A percentile compares a stretch with the other conserved stretches of the same genome.
Evolutionary conservation across 2,329 filamentous ascomycete genomes (phyloP).

Genomic region (Diaporthe vaccinii): DNA sequence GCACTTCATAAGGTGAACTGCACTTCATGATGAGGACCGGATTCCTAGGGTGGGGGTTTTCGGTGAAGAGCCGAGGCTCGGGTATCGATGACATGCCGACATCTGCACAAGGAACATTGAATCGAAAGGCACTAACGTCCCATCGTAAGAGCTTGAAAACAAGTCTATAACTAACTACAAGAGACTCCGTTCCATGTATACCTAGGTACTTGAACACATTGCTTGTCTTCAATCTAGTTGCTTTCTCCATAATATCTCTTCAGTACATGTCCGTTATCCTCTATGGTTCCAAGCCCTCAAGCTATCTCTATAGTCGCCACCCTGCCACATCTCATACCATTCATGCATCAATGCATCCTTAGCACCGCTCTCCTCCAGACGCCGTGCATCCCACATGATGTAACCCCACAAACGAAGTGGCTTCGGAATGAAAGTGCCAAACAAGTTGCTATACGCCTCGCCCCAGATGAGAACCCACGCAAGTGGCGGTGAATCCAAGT

Average conservation of each 20-base stretch:
- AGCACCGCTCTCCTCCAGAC: constrained; percentile 16
- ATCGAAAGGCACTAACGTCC: background rate
- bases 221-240: background rate
- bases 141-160: too few species aligned
- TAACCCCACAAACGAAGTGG: constrained; percentile 41
- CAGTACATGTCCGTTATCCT: background rate
- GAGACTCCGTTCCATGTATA: background rate
- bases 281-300: constrained; percentile 28
- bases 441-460: constrained; percentile 43
- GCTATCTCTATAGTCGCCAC: constrained; percentile 33
- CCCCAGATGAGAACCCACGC: constrained; percentile 44
- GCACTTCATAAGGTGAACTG: background rate
- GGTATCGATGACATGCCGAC: background rate
- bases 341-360: constrained; percentile 20
- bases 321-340: constrained; percentile 36
- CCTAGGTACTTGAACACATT: background rate
- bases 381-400: constrained; percentile 45
- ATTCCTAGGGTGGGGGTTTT: background rate
- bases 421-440: constrained; percentile 39
- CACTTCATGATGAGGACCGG: background rate
- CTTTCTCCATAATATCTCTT: background rate
- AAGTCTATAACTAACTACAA: background rate
- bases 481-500: constrained; percentile 40
- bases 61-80: background rate
- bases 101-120: too few species aligned